These are phyloP conservation scores for Trichoderma atrobrunneum DNA, from an alignment of 2,329 filamentous ascomycete genomes.

Conservation along the genomic window DNA sequence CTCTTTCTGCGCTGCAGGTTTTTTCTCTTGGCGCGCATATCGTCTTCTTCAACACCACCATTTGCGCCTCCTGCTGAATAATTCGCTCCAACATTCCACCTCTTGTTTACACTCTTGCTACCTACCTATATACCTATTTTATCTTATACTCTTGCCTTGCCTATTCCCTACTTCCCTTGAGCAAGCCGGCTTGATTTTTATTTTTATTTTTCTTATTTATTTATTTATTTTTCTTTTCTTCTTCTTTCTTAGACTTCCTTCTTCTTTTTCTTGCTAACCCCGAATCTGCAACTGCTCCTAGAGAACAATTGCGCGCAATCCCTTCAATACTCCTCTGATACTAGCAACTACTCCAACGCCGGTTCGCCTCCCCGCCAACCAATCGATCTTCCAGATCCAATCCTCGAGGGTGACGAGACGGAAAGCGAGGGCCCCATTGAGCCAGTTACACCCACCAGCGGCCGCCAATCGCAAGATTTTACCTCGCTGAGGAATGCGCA, in stretches of 20 bases:
- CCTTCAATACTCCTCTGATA: background rate
- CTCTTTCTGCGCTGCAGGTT: constrained; percentile 11
- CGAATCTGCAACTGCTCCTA: background rate
- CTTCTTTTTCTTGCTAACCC: background rate
- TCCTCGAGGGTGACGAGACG: constrained; percentile 59
- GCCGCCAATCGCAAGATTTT: constrained; percentile 55
- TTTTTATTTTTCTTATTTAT: background rate
- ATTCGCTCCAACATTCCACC: background rate
- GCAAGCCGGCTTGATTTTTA: background rate
- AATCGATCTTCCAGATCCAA: constrained; percentile 50
- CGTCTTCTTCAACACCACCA: background rate
- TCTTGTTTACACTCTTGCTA: background rate
- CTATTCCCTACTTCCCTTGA: background rate
- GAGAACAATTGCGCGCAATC: constrained; percentile 5
- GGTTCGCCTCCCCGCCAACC: constrained; percentile 48
- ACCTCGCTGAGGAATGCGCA: constrained; percentile 37
- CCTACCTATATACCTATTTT: background rate
- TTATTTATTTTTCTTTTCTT: background rate
- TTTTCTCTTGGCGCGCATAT: constrained; percentile 11
- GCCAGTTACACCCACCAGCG: constrained; percentile 60
- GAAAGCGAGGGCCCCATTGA: constrained; percentile 59
- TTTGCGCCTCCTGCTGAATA: background rate
- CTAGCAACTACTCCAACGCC: constrained; percentile 29
- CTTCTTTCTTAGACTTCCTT: background rate
- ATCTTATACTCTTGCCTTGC: background rate